These are phyloP conservation scores for Paraconiothyrium sp. DNA, from an alignment of 2,329 filamentous ascomycete genomes.

Conservation along the genomic window DNA sequence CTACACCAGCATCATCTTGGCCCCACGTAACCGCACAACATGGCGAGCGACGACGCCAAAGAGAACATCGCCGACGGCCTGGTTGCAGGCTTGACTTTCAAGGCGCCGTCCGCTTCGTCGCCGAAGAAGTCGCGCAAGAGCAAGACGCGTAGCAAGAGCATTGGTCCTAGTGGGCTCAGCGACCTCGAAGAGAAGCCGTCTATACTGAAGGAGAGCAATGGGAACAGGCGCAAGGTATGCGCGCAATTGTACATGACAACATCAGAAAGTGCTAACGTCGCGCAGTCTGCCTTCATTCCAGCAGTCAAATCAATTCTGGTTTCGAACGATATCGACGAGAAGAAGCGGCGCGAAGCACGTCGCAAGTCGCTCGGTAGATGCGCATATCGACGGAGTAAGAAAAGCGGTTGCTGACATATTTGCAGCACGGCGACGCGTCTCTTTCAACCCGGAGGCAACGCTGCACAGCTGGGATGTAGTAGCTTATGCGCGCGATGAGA, in stretches of 20 bases:
- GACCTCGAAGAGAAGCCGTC: slow-evolving; percentile 78
- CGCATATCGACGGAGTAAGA: background rate
- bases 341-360: slow-evolving; percentile 82
- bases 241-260: background rate
- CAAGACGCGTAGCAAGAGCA: slow-evolving; percentile 84
- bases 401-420: slow-evolving; percentile 22
- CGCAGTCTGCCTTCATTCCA: slow-evolving; percentile 57
- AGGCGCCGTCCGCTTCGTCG: slow-evolving; percentile 33
- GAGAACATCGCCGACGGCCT: slow-evolving; percentile 70
- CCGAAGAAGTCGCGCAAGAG: slow-evolving; percentile 46
- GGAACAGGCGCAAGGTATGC: slow-evolving; percentile 81
- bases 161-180: slow-evolving; percentile 90
- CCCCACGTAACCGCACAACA: slow-evolving; percentile 31
- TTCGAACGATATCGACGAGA: slow-evolving; percentile 64
- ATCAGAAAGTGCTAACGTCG: slow-evolving; percentile 26
- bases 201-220: slow-evolving; percentile 72
- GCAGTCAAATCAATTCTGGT: slow-evolving; percentile 65
- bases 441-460: slow-evolving; percentile 96
- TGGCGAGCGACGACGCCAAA: slow-evolving; percentile 65
- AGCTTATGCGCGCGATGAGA: slow-evolving; percentile 87
- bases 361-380: slow-evolving; percentile 80
- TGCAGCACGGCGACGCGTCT: slow-evolving; percentile 84
- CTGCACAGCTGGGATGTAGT: slow-evolving; percentile 97
- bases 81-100: slow-evolving; percentile 39
- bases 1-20: slow-evolving; percentile 16